phyloP scores from a whole-genome alignment of 768 basidiomycete species.

The Amanita rubescens region DNA sequence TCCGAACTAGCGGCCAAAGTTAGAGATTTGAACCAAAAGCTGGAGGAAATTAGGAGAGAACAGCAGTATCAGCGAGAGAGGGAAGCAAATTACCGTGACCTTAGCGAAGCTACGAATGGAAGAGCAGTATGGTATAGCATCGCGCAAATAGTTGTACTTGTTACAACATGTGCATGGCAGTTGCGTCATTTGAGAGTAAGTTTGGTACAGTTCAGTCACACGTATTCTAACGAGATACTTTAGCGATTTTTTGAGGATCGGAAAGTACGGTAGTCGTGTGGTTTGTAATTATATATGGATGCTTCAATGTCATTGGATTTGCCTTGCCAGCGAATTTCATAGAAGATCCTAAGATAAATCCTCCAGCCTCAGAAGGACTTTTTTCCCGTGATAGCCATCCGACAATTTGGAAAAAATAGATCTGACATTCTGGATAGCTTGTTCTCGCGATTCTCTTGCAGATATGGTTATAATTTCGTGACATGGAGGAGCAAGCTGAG shows the following conservation, averaged over 20 bases:
- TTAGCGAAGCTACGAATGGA: slow-evolving; percentile 89
- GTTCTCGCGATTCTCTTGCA: slow-evolving; percentile 27
- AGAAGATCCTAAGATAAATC: slow-evolving; percentile 10
- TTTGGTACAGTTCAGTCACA: background rate
- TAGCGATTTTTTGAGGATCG: slow-evolving; percentile 86
- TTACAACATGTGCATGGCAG: slow-evolving; percentile 90
- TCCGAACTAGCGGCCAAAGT: slow-evolving; percentile 76
- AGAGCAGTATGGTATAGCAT: slow-evolving; percentile 93
- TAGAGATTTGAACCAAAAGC: slow-evolving; percentile 87
- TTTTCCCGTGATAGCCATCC: slow-evolving; percentile 33
- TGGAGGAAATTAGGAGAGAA: slow-evolving; percentile 89
- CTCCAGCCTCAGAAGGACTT: slow-evolving; percentile 34
- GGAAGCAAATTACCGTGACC: slow-evolving; percentile 80
- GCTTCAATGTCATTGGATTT: slow-evolving; percentile 8
- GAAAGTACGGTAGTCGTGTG: slow-evolving; percentile 51
- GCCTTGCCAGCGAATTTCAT: background rate
- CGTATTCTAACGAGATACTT: slow-evolving; percentile 5
- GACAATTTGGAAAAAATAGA: slow-evolving; percentile 36
- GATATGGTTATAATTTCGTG: slow-evolving; percentile 60
- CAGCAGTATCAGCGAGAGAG: slow-evolving; percentile 98
- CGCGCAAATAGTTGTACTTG: slow-evolving; percentile 75
- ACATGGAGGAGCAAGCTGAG: slow-evolving; percentile 57
- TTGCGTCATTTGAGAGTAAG: slow-evolving; percentile 82
- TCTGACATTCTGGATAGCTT: slow-evolving; percentile 38
- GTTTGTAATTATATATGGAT: background rate